Evolutionary conservation across 768 basidiomycete genomes (phyloP).

Genomic region (Lentinula aciculospora): DNA sequence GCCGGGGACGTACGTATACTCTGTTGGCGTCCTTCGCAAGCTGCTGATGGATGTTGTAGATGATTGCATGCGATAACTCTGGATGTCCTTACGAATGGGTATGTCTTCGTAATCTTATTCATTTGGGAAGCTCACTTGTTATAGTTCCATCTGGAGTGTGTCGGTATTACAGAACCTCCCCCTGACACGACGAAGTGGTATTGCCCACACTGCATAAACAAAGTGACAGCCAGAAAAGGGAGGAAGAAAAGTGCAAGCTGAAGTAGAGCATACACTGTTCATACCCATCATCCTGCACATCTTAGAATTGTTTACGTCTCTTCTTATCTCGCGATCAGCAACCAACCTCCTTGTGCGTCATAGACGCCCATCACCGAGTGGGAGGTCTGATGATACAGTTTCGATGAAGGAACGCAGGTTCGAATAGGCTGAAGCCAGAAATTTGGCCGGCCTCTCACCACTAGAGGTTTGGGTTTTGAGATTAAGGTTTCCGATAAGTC

Average conservation of each 20-base stretch:
- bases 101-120: constrained; percentile 14
- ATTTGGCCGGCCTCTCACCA: background rate
- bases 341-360: too few species aligned
- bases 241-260: constrained; percentile 26
- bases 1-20: constrained; percentile 39
- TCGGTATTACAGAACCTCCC: constrained; percentile 43
- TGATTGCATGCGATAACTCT: constrained; percentile 67
- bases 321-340: background rate
- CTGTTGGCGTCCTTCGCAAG: background rate
- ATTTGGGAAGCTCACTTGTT: background rate
- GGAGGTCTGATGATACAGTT: background rate
- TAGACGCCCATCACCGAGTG: background rate
- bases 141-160: constrained; percentile 62
- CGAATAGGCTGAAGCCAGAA: background rate
- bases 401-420: background rate
- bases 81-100: constrained; percentile 70
- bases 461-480: background rate
- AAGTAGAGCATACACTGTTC: background rate
- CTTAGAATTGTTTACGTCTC: background rate
- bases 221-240: constrained; percentile 27
- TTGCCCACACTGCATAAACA: constrained; percentile 31
- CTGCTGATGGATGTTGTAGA: constrained; percentile 25
- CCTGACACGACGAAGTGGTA: constrained; percentile 52
- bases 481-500: background rate
- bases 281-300: background rate